These are phyloP conservation scores for Phanerodontia chrysosporium DNA, from an alignment of 768 basidiomycete genomes.

Conservation along the genomic window DNA sequence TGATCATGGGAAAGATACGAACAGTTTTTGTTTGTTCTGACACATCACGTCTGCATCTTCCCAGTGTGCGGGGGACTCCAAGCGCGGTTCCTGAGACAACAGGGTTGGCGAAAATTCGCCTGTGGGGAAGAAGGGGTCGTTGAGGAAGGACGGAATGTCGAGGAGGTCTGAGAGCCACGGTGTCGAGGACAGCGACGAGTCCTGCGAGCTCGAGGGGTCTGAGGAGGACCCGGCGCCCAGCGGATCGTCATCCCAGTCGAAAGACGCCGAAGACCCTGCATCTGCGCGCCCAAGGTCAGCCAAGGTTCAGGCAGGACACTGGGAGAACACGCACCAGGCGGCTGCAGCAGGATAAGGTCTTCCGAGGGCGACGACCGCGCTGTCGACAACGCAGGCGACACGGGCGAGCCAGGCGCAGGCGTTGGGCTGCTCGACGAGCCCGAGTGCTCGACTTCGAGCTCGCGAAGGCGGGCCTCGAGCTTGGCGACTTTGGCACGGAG, in stretches of 20 bases:
- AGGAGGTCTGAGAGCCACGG: slow-evolving; percentile 10
- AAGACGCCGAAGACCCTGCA: slow-evolving; percentile 9
- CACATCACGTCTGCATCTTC: slow-evolving; percentile 22
- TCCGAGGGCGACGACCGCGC: slow-evolving; percentile 2
- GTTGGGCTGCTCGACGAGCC: slow-evolving; percentile 21
- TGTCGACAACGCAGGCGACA: slow-evolving; percentile 1
- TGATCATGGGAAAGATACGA: slow-evolving; percentile 9
- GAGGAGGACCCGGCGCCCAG: slow-evolving; percentile 4
- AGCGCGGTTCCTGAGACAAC: neutral
- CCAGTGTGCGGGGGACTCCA: slow-evolving; percentile 19
- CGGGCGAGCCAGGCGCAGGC: slow-evolving; percentile 18
- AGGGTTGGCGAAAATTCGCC: neutral
- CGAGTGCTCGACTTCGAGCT: slow-evolving; percentile 42
- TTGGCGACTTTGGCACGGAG: slow-evolving; percentile 51
- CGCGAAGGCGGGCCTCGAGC: slow-evolving; percentile 49
- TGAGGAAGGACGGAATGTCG: slow-evolving; percentile 8
- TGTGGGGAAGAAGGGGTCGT: neutral
- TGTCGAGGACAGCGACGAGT: slow-evolving; percentile 1
- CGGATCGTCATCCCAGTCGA: slow-evolving; percentile 2
- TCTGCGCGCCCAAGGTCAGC: too few species aligned
- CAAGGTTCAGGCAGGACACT: too few species aligned
- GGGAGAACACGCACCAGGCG: slow-evolving; percentile 6
- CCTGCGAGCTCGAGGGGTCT: neutral
- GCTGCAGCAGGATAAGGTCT: slow-evolving; percentile 3
- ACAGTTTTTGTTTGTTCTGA: slow-evolving; percentile 37